phyloP scores from a whole-genome alignment of 805 yeast species.

The Blastobotrys attinorum region DNA sequence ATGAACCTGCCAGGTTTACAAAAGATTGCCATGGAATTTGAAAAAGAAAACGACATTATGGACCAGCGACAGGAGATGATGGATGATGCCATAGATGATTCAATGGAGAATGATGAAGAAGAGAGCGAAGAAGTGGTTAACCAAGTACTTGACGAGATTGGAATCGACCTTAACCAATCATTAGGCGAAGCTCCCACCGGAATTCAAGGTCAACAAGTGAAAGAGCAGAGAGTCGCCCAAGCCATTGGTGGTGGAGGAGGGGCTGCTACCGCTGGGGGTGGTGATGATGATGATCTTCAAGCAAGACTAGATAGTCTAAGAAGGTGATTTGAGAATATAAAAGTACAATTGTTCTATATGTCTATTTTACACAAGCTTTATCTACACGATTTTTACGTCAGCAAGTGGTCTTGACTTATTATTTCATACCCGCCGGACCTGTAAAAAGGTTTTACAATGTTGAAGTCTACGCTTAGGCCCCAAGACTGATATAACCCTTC shows the following conservation, averaged over 20 bases:
- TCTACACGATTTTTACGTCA: no score
- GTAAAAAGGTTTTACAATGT: background rate
- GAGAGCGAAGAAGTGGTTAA: conserved; percentile 87
- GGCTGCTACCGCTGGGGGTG: conserved; percentile 31
- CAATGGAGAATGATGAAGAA: conserved; percentile 79
- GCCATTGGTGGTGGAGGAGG: conserved; percentile 39
- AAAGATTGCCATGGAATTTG: conserved; percentile 90
- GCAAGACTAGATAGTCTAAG: conserved; percentile 81
- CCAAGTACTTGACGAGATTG: conserved; percentile 92
- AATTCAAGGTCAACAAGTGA: conserved; percentile 14
- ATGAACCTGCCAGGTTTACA: conserved; percentile 89
- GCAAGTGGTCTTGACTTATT: no score
- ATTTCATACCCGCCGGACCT: no score
- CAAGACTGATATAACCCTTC: conserved; percentile 7
- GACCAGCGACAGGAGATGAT: conserved; percentile 98
- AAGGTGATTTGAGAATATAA: conserved; percentile 6
- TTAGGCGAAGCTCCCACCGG: conserved; percentile 40
- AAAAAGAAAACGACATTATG: conserved; percentile 90
- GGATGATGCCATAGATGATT: conserved; percentile 96
- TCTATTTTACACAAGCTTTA: no score
- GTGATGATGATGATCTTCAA: conserved; percentile 70
- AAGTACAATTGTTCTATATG: background rate
- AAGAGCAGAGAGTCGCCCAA: conserved; percentile 43
- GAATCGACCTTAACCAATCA: conserved; percentile 63
- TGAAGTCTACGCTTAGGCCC: background rate